Evolutionary conservation across 805 yeast genomes (phyloP), one percentile per base, ranked within the genome.

Genomic region (Wickerhamomyces chaumierensis): DNA sequence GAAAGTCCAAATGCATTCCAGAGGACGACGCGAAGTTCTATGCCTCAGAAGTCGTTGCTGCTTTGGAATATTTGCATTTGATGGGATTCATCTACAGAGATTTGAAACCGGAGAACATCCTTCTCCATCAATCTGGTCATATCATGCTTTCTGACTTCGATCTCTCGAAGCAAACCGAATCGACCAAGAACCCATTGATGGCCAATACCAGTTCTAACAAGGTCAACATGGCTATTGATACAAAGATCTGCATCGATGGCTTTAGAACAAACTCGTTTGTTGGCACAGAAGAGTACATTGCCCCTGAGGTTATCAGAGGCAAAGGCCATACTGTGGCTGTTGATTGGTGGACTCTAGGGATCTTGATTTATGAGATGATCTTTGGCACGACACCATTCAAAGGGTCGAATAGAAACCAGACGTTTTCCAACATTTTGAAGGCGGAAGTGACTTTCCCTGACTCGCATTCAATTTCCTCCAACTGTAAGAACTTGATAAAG

Each of bases 311-410:
- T 4, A 92, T 92, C 39, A 68, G 92, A 57, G 97, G 97, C 2
- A 84, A 88, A 49, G 98, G 98, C 2, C 99, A 92, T 52, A 90
- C 97, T 1, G 81, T 90, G 7, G 96, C 97, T 0, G 98, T 92
- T 15, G 99, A 92, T 59, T 92, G 98, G 98, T 92, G 99, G 99
- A 92, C 98, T 0, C 65, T 92, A 47, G 99, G 99, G 3, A 87
- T 92, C 17, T 69, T 92, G 51, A 66, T 87, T 18, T 94, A 77
- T 59, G 99, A 92, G 56, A 92, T 92, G 98, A 63, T 92, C 18
- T 88, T 76, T 58, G 97, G 97, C 1, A 82, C 86, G 8, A 92
- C 98, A 0, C 99, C 99, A 2, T 92, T 90, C 63, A 92, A 92
- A 62, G 98, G 98, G 6, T 66, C 75, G 28, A 86, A 80, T 47